These are phyloP conservation scores for Agroathelia rolfsii DNA, from an alignment of 1,284 basidiomycete genomes.

Conservation along the genomic window DNA sequence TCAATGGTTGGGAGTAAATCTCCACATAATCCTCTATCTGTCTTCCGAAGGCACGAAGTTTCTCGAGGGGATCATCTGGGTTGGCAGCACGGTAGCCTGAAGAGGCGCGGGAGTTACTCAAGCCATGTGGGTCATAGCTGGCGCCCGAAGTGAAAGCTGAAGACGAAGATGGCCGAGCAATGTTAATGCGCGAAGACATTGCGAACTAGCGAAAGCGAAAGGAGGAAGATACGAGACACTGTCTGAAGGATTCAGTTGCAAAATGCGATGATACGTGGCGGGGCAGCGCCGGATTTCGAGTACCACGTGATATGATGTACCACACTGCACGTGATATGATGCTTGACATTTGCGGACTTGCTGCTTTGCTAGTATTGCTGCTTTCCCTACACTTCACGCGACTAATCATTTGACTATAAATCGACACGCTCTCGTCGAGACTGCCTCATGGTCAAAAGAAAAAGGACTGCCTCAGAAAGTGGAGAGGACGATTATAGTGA, in stretches of 20 bases:
- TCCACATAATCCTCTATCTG: conserved; percentile 91
- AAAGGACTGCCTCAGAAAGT: no score
- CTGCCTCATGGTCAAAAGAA: no score
- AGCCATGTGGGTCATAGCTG: conserved; percentile 63
- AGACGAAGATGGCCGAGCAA: conserved; percentile 63
- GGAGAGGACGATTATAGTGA: no score
- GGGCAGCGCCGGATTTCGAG: conserved; percentile 15
- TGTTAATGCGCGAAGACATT: conserved; percentile 79
- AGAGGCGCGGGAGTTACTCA: conserved; percentile 56
- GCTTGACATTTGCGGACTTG: no score
- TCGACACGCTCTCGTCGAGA: conserved; percentile 1
- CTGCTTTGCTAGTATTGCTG: no score
- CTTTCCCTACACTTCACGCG: no score
- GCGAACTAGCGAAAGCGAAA: conserved; percentile 16
- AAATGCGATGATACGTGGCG: conserved; percentile 7
- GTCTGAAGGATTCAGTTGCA: not conserved
- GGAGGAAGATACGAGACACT: not conserved
- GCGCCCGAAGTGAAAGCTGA: no score
- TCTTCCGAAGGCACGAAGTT: conserved; percentile 68
- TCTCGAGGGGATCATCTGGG: conserved; percentile 77
- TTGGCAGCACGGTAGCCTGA: conserved; percentile 67
- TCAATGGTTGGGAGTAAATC: conserved; percentile 86
- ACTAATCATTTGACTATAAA: no score
- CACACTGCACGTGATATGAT: no score
- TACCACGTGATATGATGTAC: no score